Evolutionary conservation across 768 basidiomycete genomes (phyloP).

Genomic region (Candolleomyces efflorescens): DNA sequence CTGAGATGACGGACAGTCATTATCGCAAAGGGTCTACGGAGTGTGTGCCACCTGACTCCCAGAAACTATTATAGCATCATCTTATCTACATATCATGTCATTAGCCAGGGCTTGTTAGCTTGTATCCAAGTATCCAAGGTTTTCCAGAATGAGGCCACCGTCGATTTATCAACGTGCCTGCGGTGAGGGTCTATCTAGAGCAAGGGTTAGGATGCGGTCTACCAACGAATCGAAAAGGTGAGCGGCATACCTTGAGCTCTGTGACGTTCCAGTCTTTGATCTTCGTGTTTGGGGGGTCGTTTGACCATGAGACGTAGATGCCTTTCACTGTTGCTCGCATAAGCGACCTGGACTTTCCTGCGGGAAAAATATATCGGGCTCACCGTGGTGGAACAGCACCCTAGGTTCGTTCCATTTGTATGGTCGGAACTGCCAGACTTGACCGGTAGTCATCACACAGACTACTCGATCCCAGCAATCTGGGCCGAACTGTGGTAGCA

Average conservation of each 20-base stretch:
- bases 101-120: constrained; percentile 74
- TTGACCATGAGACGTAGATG: constrained; percentile 91
- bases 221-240: neutral
- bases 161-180: constrained; percentile 90
- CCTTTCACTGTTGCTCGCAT: constrained; percentile 70
- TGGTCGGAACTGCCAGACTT: constrained; percentile 95
- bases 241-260: constrained; percentile 70
- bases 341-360: neutral
- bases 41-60: too few species aligned
- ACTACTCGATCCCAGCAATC: constrained; percentile 98
- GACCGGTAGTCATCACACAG: constrained; percentile 97
- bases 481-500: constrained; percentile 57
- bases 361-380: neutral
- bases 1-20: too few species aligned
- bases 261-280: constrained; percentile 98
- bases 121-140: constrained; percentile 82
- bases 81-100: constrained; percentile 22
- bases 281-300: constrained; percentile 83
- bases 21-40: too few species aligned
- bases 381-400: constrained; percentile 91
- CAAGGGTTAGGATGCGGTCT: neutral
- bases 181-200: constrained; percentile 82
- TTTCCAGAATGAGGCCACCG: constrained; percentile 96
- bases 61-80: too few species aligned
- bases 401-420: constrained; percentile 97